Percentiles rank a stretch among this genome's conserved stretches.
These are phyloP conservation scores for Botrytis byssoidea DNA, from an alignment of 2,329 filamentous ascomycete genomes.

Conservation along the genomic window DNA sequence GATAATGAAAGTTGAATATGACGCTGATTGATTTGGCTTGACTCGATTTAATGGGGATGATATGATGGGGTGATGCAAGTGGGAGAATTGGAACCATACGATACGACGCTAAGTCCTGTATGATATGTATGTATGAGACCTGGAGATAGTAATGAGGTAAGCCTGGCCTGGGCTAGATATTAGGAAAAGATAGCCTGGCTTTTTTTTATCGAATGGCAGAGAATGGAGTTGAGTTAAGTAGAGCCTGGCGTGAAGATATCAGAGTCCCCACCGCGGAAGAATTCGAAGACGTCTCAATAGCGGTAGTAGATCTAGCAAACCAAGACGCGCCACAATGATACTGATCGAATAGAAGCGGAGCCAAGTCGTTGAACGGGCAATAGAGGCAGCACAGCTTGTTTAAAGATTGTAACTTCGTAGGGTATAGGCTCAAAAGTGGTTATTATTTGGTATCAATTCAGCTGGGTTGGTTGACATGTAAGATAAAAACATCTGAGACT, in stretches of 20 bases:
- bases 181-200: conserved; percentile 4
- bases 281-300: conserved; percentile 1
- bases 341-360: conserved; percentile 18
- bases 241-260: conserved; percentile 17
- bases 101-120: conserved; percentile 19
- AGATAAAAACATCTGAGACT: conserved; percentile 13
- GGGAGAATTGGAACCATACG: conserved; percentile 13
- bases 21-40: neutral
- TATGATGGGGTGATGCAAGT: conserved; percentile 7
- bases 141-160: conserved; percentile 15
- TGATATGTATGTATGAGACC: conserved; percentile 15
- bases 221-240: conserved; percentile 4
- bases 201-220: neutral
- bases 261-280: conserved; percentile 7
- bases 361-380: conserved; percentile 18
- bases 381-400: conserved; percentile 8
- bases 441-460: conserved; percentile 4
- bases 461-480: conserved; percentile 10
- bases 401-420: conserved; percentile 3
- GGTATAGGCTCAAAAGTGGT: neutral
- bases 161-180: conserved; percentile 13
- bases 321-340: conserved; percentile 17
- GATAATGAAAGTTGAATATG: conserved; percentile 4
- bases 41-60: neutral
- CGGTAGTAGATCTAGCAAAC: conserved; percentile 4